phyloP scores from a whole-genome alignment of 371 early-diverging fungal species.

The Scutellospora calospora region DNA sequence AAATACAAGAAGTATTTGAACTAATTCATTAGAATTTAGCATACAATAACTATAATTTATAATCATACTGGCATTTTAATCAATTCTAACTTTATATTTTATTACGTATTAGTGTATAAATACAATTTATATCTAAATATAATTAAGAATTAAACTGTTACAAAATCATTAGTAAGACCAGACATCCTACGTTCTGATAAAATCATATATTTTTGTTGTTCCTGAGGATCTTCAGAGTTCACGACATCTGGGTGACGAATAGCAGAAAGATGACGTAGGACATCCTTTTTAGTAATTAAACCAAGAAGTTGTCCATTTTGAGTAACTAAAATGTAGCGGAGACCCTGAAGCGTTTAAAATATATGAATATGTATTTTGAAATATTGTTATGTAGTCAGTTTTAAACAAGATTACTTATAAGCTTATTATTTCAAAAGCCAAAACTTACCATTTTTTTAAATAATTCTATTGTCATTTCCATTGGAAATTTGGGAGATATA shows the following conservation, averaged over 20 bases:
- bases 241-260: conserved; percentile 48
- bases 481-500: conserved; percentile 66
- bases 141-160: conserved; percentile 1
- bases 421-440: neutral
- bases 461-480: conserved; percentile 80
- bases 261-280: conserved; percentile 61
- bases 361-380: neutral
- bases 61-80: no score
- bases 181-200: conserved; percentile 41
- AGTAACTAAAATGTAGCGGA: conserved; percentile 67
- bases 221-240: neutral
- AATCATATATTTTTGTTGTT: conserved; percentile 28
- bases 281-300: conserved; percentile 76
- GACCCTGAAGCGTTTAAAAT: conserved; percentile 52
- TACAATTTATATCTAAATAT: no score
- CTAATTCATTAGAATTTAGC: no score
- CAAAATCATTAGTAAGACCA: conserved; percentile 1
- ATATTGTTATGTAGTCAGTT: no score
- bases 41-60: no score
- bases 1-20: no score
- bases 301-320: conserved; percentile 66
- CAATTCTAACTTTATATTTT: no score
- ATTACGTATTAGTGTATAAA: no score
- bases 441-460: conserved; percentile 71
- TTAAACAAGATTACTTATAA: neutral